Evolutionary conservation across 2,329 filamentous ascomycete species (phyloP).

Genomic region (Exophiala xenobiotica): DNA sequence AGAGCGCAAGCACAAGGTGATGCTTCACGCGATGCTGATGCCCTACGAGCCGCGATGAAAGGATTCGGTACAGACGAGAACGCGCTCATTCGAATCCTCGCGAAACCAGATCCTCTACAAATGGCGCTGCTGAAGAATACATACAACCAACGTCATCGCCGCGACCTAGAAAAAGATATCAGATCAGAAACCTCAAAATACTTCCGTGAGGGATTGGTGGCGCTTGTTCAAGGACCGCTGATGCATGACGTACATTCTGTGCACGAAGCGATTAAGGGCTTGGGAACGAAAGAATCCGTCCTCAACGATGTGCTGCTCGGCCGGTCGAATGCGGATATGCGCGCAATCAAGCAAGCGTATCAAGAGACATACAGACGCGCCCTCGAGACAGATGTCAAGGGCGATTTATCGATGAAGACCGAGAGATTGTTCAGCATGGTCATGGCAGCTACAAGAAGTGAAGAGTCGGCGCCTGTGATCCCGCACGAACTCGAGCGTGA

Average conservation of each 20-base stretch:
- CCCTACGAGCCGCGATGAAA: slow-evolving; percentile 81
- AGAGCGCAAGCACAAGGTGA: slow-evolving; percentile 63
- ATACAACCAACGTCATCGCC: slow-evolving; percentile 64
- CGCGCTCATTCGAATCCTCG: slow-evolving; percentile 67
- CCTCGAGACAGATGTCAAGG: slow-evolving; percentile 70
- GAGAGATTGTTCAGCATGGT: slow-evolving; percentile 82
- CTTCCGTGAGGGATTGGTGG: slow-evolving; percentile 72
- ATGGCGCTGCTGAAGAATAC: slow-evolving; percentile 66
- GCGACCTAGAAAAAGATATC: slow-evolving; percentile 72
- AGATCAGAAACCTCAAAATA: slow-evolving; percentile 73
- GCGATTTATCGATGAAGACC: slow-evolving; percentile 82
- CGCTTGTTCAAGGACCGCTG: slow-evolving; percentile 75
- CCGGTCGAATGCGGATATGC: slow-evolving; percentile 81
- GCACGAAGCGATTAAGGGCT: slow-evolving; percentile 69
- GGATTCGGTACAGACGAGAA: slow-evolving; percentile 89
- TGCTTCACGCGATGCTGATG: slow-evolving; percentile 66
- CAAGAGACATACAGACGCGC: slow-evolving; percentile 63
- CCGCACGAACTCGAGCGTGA: slow-evolving; percentile 73
- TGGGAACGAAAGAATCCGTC: slow-evolving; percentile 81
- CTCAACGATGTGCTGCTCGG: slow-evolving; percentile 83
- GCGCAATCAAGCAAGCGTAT: slow-evolving; percentile 80
- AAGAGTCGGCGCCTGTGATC: slow-evolving; percentile 73
- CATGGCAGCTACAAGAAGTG: slow-evolving; percentile 68
- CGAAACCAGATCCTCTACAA: slow-evolving; percentile 74
- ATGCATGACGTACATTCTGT: slow-evolving; percentile 71